A percentile compares a stretch with the other conserved stretches of the same genome.
phyloP scores from a whole-genome alignment of 768 basidiomycete species.

The Hericium erinaceus region DNA sequence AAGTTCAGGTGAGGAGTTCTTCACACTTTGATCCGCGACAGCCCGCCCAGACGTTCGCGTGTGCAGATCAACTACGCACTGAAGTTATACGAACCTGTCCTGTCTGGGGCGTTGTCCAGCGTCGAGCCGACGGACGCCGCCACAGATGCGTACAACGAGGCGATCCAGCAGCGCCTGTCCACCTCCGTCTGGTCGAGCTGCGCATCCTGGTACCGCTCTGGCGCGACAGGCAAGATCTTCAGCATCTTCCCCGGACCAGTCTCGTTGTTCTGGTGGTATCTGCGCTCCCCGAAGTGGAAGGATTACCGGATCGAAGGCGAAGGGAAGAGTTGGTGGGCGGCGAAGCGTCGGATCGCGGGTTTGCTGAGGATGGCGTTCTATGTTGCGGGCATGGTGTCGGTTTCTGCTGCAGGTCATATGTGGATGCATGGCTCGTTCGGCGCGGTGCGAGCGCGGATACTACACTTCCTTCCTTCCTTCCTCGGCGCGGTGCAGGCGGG shows the following conservation, averaged over 20 bases:
- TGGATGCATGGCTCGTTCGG: no score
- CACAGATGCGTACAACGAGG: conserved; percentile 8
- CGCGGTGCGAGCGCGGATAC: no score
- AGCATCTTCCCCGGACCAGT: conserved; percentile 8
- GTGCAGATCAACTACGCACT: not conserved
- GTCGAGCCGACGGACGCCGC: conserved; percentile 13
- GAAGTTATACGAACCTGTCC: not conserved
- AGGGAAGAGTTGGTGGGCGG: no score
- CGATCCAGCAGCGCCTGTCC: conserved; percentile 2
- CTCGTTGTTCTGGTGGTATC: conserved; percentile 8
- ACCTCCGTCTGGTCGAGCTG: conserved; percentile 8
- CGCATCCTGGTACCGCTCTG: conserved; percentile 10
- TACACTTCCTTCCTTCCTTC: no score
- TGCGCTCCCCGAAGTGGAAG: conserved; percentile 4
- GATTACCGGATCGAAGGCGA: not conserved
- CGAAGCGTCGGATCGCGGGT: no score
- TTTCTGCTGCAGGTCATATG: no score
- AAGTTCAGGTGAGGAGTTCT: conserved; percentile 9
- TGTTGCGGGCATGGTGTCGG: no score
- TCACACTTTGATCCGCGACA: no score
- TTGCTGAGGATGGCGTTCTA: no score
- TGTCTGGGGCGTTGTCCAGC: not conserved
- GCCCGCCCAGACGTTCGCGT: no score
- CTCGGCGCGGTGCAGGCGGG: no score
- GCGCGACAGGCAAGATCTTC: conserved; percentile 2